These are phyloP conservation scores for Setaria viridis DNA, from an alignment of 202 grass and related monocot species.

Conservation along the genomic window DNA sequence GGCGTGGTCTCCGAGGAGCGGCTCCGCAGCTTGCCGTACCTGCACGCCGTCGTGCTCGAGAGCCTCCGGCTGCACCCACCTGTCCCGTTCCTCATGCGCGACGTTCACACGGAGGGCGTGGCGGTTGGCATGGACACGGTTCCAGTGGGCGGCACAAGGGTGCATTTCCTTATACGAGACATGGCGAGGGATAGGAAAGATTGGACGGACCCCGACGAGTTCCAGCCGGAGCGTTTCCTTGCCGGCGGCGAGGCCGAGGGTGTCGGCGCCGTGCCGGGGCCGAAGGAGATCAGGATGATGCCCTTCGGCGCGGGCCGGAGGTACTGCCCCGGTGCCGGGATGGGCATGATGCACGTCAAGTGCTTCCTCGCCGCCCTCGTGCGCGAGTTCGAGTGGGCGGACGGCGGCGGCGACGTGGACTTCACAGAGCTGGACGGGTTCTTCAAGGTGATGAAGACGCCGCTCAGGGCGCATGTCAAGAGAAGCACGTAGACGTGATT, in stretches of 20 bases:
- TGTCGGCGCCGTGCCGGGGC: conserved; percentile 20
- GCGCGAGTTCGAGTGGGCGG: conserved; percentile 48
- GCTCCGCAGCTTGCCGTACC: not conserved
- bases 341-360: conserved; percentile 46
- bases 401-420: not conserved
- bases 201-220: conserved; percentile 46
- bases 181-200: conserved; percentile 28
- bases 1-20: not conserved
- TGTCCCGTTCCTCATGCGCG: not conserved
- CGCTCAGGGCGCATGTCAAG: not conserved
- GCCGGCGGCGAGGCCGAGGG: conserved; percentile 48
- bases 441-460: conserved; percentile 41
- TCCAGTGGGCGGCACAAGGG: not conserved
- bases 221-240: conserved; percentile 53
- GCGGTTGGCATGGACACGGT: no score
- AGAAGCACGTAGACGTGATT: not conserved
- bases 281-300: not conserved
- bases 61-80: not conserved
- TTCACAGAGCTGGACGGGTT: conserved; percentile 21
- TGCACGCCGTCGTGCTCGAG: not conserved
- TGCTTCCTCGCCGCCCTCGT: conserved; percentile 14
- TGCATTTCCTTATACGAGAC: conserved; percentile 19
- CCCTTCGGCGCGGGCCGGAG: conserved; percentile 56
- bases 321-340: conserved; percentile 44
- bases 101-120: not conserved